phyloP scores from a whole-genome alignment of 2,329 filamentous ascomycete species.

The Hysterium pulicare region DNA sequence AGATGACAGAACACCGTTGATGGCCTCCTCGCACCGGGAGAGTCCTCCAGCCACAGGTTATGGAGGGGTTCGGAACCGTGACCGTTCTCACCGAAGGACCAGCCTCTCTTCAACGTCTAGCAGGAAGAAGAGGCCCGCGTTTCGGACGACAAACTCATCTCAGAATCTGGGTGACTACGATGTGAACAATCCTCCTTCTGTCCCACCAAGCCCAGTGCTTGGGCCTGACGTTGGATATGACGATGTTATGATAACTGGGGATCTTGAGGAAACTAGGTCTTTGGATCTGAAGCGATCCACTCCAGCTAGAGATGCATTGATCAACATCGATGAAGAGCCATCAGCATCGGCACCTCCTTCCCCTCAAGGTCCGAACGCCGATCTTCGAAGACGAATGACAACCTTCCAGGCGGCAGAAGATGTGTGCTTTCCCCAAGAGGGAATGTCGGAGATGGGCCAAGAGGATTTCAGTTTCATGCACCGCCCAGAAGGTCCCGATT shows the following conservation, averaged over 20 bases:
- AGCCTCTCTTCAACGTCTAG: constrained; percentile 32
- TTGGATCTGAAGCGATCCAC: constrained; percentile 16
- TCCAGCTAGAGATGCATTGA: constrained; percentile 44
- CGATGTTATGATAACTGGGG: constrained; percentile 67
- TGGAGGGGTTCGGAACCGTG: constrained; percentile 25
- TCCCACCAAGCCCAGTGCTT: constrained; percentile 56
- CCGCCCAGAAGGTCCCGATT: constrained; percentile 44
- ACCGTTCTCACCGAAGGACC: constrained; percentile 27
- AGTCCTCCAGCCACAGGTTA: constrained; percentile 33
- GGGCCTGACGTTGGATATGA: constrained; percentile 53
- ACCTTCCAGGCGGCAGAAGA: constrained; percentile 69
- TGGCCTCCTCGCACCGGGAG: constrained; percentile 39
- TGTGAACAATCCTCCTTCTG: constrained; percentile 64
- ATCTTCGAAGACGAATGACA: constrained; percentile 35
- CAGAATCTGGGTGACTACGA: constrained; percentile 49
- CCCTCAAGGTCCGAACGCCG: constrained; percentile 17
- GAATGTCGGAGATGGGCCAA: constrained; percentile 74
- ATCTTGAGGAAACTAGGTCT: constrained; percentile 42
- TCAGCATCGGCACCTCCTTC: constrained; percentile 32
- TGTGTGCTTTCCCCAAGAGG: constrained; percentile 84
- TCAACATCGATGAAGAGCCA: constrained; percentile 46
- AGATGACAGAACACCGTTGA: constrained; percentile 55
- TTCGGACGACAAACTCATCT: constrained; percentile 27
- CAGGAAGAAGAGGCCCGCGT: constrained; percentile 23
- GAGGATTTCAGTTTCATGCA: constrained; percentile 63